These are phyloP conservation scores for Pseudogymnoascus sp. DNA, from an alignment of 2,329 filamentous ascomycete genomes.

Conservation along the genomic window DNA sequence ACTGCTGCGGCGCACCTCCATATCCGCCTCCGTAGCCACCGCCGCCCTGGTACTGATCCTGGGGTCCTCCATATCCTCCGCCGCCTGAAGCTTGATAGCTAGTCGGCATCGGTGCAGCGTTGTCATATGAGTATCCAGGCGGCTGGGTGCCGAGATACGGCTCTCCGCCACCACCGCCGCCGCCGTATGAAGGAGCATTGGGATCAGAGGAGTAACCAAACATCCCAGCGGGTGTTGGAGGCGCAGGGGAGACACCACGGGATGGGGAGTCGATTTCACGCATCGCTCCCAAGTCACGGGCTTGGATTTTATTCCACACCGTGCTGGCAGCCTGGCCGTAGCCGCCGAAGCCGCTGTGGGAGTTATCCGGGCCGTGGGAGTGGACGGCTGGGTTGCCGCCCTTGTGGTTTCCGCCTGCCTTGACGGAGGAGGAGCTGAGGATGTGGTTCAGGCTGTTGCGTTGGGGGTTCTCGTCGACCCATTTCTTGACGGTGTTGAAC, in stretches of 20 bases:
- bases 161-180: conserved; percentile 10
- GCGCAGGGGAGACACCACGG: conserved; percentile 28
- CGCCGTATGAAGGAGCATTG: neutral
- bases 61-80: conserved; percentile 12
- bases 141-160: conserved; percentile 16
- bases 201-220: conserved; percentile 21
- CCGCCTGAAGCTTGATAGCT: neutral
- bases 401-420: conserved; percentile 70
- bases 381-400: conserved; percentile 34
- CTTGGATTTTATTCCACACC: conserved; percentile 54
- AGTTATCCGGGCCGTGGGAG: conserved; percentile 26
- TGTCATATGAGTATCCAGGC: conserved; percentile 19
- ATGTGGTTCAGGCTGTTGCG: conserved; percentile 62
- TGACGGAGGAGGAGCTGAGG: conserved; percentile 79
- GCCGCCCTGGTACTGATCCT: conserved; percentile 7
- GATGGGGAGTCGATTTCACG: conserved; percentile 36
- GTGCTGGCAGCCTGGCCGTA: conserved; percentile 51
- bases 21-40: conserved; percentile 12
- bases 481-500: conserved; percentile 77
- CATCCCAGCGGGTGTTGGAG: conserved; percentile 18
- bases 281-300: conserved; percentile 50
- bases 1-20: conserved; percentile 12
- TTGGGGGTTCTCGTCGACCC: conserved; percentile 64
- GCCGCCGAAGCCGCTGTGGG: conserved; percentile 32
- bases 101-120: neutral